Base-by-base conservation (phyloP, 1,284 basidiomycete genomes). In the Papiliotrema nemorosa region DNA sequence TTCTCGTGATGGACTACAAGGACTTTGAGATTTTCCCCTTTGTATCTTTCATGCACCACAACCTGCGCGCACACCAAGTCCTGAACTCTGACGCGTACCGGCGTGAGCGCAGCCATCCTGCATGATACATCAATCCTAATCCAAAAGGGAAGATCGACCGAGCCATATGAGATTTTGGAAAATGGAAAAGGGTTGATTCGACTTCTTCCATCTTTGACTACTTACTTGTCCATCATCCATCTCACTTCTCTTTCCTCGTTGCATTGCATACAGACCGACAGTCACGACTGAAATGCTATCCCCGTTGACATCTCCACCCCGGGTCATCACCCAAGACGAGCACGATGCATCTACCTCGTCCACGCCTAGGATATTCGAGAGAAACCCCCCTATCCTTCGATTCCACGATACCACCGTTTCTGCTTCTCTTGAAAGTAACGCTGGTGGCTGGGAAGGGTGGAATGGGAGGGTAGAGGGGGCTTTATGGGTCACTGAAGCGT, bases 401-500 rank as follows among this genome's bases (percentile, higher is more conserved):
- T 84, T 87, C 75, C 79, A 81, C 60, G 81, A 90, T 64, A 80
- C 83, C 62, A 44, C 34, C 10, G n/a, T n/a, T n/a, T n/a, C n/a
- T n/a, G n/a, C n/a, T n/a, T n/a, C n/a, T n/a, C n/a, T 86, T 90
- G 33, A 77, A 81, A 4, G 76, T 88, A 35, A 67, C 76, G 0
- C 76, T 91, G 44, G 83, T 37, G 2, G 48, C 57, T 4, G 26
- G 2, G 75, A 79, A 36, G 81, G 40, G 2, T 67, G 60, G 59
- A 37, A 43, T 12, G 59, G 84, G 54, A 63, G 67, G 26, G 72
- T 78, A 1, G 71, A 75, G 33, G 90, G 90, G 16, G 81, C 81
- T 0, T 74, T 93, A 3, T 90, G 85, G 65, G 78, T 93, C 26
- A 82, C 90, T 38, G 90, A 92, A 66, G 90, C 84, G 90, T 88